Percentiles rank a stretch among this genome's conserved stretches.
Evolutionary conservation across 2,329 filamentous ascomycete species (phyloP).

Genomic region (Amphichorda felina): DNA sequence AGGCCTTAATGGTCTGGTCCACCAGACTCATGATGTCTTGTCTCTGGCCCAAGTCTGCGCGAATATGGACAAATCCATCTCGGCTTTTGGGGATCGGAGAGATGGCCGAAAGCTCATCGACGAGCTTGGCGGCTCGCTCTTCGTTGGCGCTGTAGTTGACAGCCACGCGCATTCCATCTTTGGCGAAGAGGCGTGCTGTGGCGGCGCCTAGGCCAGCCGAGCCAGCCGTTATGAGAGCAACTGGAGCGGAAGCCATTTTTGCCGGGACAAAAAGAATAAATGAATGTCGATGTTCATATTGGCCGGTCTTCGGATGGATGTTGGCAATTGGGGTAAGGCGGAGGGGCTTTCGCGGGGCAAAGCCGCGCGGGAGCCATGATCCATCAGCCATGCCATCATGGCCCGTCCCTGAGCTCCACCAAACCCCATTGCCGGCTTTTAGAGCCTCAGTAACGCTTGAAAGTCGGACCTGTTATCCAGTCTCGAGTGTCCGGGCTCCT

Average conservation of each 20-base stretch:
- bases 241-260: slow-evolving; percentile 12
- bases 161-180: slow-evolving; percentile 54
- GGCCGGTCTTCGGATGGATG: no score
- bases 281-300: no score
- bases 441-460: no score
- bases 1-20: slow-evolving; percentile 40
- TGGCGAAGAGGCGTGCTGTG: slow-evolving; percentile 54
- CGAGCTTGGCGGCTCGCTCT: slow-evolving; percentile 46
- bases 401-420: no score
- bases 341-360: no score
- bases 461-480: no score
- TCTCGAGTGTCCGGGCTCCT: no score
- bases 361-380: no score
- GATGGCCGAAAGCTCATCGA: slow-evolving; percentile 38
- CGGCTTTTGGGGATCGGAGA: slow-evolving; percentile 17
- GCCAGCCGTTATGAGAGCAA: slow-evolving; percentile 36
- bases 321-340: no score
- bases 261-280: neutral
- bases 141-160: slow-evolving; percentile 61
- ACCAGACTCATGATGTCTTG: slow-evolving; percentile 49
- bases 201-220: slow-evolving; percentile 60
- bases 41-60: slow-evolving; percentile 54
- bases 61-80: slow-evolving; percentile 34
- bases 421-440: no score
- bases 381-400: no score